Percentiles rank a stretch among this genome's conserved stretches.
Conservation (phyloP, 768 basidiomycete species). For the Ephemerocybe angulata region DNA sequence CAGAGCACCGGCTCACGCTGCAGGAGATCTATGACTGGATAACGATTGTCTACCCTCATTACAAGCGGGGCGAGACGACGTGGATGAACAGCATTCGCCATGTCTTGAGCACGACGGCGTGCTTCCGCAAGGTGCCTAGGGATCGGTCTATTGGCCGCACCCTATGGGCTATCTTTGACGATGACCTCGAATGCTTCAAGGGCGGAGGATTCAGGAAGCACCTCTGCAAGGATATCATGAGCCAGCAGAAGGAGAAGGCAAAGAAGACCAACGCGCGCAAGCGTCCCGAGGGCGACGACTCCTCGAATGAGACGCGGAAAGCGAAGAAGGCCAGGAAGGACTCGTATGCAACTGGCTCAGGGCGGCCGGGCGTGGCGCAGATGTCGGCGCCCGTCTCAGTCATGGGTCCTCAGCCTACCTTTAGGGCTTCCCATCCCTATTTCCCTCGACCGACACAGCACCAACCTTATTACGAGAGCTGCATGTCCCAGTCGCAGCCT, state of each 20-base stretch:
- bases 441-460: constrained; percentile 65
- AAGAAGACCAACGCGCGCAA: constrained; percentile 36
- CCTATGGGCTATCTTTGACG: constrained; percentile 83
- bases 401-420: constrained; percentile 21
- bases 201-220: constrained; percentile 79
- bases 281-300: constrained; percentile 33
- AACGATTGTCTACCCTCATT: constrained; percentile 89
- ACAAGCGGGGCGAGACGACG: constrained; percentile 87
- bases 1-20: constrained; percentile 79
- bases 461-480: constrained; percentile 71
- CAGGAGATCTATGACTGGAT: constrained; percentile 98
- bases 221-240: constrained; percentile 46
- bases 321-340: constrained; percentile 47
- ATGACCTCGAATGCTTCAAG: constrained; percentile 78
- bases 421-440: constrained; percentile 31
- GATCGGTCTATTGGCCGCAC: constrained; percentile 78
- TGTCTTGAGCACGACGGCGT: constrained; percentile 87
- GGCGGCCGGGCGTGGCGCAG: not conserved
- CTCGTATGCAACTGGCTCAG: constrained; percentile 13
- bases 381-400: constrained; percentile 7
- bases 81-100: constrained; percentile 99
- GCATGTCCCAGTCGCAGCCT: constrained; percentile 35
- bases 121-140: constrained; percentile 82
- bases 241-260: constrained; percentile 33
- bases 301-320: constrained; percentile 35